These are phyloP conservation scores for Penicillium sp. DNA, from an alignment of 2,329 filamentous ascomycete genomes.

Conservation along the genomic window DNA sequence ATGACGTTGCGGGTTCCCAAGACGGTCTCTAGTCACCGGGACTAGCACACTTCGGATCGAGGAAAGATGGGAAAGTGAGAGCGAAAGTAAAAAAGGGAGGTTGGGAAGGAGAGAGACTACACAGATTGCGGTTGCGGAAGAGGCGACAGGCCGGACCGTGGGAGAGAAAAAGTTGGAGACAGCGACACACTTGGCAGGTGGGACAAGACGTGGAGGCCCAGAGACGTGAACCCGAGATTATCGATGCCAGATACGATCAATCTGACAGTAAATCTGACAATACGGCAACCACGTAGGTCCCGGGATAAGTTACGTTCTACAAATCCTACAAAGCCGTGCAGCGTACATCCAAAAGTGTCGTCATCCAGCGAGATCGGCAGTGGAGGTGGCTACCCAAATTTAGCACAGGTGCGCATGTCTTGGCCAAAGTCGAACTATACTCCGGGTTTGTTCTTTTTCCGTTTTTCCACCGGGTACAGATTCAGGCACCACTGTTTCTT, in stretches of 20 bases:
- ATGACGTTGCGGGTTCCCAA: slow-evolving; percentile 14
- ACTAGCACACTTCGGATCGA: neutral
- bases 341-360: neutral
- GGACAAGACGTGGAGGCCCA: neutral
- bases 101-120: slow-evolving; percentile 1
- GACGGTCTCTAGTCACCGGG: slow-evolving; percentile 1
- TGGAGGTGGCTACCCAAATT: slow-evolving; percentile 13
- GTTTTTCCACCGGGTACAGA: neutral
- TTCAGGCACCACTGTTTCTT: neutral
- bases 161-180: neutral
- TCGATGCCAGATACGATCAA: no score
- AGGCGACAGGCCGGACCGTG: neutral
- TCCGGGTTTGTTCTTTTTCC: neutral
- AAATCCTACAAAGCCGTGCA: neutral
- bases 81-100: slow-evolving; percentile 5
- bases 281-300: neutral
- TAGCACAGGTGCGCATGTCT: slow-evolving; percentile 11
- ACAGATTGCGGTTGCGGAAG: neutral
- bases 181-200: neutral
- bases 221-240: no score
- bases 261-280: neutral
- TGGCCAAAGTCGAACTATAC: slow-evolving; percentile 8
- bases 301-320: neutral
- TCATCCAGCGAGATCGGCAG: slow-evolving; percentile 10
- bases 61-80: neutral